Base-by-base conservation (phyloP, 345 rosid species). In the Populus tremula region DNA sequence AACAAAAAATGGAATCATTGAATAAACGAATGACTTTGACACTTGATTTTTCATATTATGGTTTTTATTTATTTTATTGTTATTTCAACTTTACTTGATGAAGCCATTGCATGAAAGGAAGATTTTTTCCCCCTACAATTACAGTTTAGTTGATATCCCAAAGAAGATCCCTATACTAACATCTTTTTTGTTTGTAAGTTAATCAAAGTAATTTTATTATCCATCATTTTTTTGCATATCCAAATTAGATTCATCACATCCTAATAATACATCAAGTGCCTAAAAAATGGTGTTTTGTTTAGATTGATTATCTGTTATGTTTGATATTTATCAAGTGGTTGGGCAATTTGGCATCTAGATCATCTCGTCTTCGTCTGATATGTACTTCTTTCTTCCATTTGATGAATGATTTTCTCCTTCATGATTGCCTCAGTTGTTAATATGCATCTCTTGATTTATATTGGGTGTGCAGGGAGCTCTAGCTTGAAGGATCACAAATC, bases 401-500 rank as follows among this genome's bases (percentile, higher is more conserved):
- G 18, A 72, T 73, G 72, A 33, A 23, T 25, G 70, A 72, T 38
- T 21, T 73, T 50, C 35, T 36, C 66, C 27, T 36, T 69, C 16
- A 76, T 72, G 75, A 68, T 84, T 70, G 27, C 79, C 66, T 65
- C 72, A 67, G 25, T 77, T 71, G 54, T 61, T 77, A 54, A 74
- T 64, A 39, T 53, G 56, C 8, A 38, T 69, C 23, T 67, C 64
- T 59, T 67, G 25, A 70, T 17, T 78, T 71, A 23, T 47, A 25
- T 62, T 49, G 17, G 20, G 16, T 76, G 45, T 84, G 85, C 90
- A 96, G 96, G 87, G 79, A 87, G 74, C 77, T 85, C 90, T 73
- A 82, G 78, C 76, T 77, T 83, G 70, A 85, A 80, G 70, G 84
- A 64, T 76, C 71, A 11, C 89, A 88, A 79, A 75, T 67, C 53